phyloP scores from a whole-genome alignment of 345 rosid species.

The Linum lewisii region DNA sequence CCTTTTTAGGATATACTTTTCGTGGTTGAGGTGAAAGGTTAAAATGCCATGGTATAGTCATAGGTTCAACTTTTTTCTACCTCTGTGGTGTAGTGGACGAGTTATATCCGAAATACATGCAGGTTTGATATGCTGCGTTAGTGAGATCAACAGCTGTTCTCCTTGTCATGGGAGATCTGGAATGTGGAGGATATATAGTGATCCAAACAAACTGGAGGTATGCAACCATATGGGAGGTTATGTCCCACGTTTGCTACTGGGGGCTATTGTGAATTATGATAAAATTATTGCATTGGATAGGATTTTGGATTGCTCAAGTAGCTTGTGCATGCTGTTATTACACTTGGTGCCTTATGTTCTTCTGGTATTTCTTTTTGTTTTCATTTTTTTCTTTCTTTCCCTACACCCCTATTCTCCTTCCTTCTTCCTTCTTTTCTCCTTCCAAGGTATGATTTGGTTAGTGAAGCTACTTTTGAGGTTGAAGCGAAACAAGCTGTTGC shows the following conservation, averaged over 20 bases:
- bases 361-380: not conserved
- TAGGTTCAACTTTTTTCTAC: slow-evolving; percentile 22
- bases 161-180: slow-evolving; percentile 26
- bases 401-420: not conserved
- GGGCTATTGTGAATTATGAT: not conserved
- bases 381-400: not conserved
- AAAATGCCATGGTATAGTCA: slow-evolving; percentile 14
- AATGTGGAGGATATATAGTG: slow-evolving; percentile 31
- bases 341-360: slow-evolving; percentile 1
- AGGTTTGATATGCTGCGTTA: slow-evolving; percentile 29
- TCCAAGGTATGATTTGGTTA: slow-evolving; percentile 3
- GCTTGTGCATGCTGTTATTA: not conserved
- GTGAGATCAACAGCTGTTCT: slow-evolving; percentile 1
- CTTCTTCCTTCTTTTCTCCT: not conserved
- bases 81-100: slow-evolving; percentile 31
- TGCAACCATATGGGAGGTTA: slow-evolving; percentile 27
- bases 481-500: not conserved
- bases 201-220: slow-evolving; percentile 32
- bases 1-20: not conserved
- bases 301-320: not conserved
- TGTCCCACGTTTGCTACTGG: slow-evolving; percentile 13
- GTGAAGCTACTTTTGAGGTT: slow-evolving; percentile 3
- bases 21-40: slow-evolving; percentile 10
- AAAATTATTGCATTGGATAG: not conserved
- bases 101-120: slow-evolving; percentile 40